Conservation (phyloP, 2,329 filamentous ascomycete species). For the Aphanocladium album region DNA sequence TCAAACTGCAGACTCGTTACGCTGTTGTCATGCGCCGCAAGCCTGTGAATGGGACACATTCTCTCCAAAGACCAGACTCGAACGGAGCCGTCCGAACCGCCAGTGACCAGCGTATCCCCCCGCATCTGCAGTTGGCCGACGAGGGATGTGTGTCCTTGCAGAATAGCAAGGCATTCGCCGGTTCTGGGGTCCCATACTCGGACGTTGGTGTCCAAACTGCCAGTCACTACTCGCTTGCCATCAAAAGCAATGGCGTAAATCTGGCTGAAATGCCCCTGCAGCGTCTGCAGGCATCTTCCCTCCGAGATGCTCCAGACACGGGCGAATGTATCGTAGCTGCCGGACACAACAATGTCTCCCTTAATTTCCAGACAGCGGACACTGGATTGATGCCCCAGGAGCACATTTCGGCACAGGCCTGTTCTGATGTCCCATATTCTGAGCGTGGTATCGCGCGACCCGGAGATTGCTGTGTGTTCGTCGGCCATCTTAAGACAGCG, state of each 20-base stretch:
- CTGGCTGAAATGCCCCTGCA: slow-evolving; percentile 94
- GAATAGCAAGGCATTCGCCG: slow-evolving; percentile 78
- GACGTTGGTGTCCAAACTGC: slow-evolving; percentile 93
- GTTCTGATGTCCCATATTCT: slow-evolving; percentile 91
- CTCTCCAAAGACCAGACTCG: slow-evolving; percentile 91
- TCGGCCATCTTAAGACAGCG: slow-evolving; percentile 98
- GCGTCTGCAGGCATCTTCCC: slow-evolving; percentile 82
- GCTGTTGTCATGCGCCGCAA: slow-evolving; percentile 96
- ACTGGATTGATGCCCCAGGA: slow-evolving; percentile 92
- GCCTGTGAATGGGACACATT: slow-evolving; percentile 85
- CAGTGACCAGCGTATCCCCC: slow-evolving; percentile 89
- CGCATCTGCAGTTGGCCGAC: slow-evolving; percentile 96
- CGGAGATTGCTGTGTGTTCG: slow-evolving; percentile 87
- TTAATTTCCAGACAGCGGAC: slow-evolving; percentile 94
- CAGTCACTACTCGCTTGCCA: slow-evolving; percentile 86
- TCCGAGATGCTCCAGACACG: slow-evolving; percentile 98
- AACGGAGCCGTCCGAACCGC: slow-evolving; percentile 92
- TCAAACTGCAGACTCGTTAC: slow-evolving; percentile 98
- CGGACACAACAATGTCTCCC: slow-evolving; percentile 94
- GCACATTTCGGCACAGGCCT: slow-evolving; percentile 82
- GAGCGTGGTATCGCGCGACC: slow-evolving; percentile 89
- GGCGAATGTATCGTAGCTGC: slow-evolving; percentile 95
- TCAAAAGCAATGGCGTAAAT: slow-evolving; percentile 99
- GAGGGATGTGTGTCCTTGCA: slow-evolving; percentile 94
- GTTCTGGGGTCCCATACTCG: slow-evolving; percentile 92